These are phyloP conservation scores for Xylaria sp. DNA, from an alignment of 2,329 filamentous ascomycete genomes.

Conservation along the genomic window DNA sequence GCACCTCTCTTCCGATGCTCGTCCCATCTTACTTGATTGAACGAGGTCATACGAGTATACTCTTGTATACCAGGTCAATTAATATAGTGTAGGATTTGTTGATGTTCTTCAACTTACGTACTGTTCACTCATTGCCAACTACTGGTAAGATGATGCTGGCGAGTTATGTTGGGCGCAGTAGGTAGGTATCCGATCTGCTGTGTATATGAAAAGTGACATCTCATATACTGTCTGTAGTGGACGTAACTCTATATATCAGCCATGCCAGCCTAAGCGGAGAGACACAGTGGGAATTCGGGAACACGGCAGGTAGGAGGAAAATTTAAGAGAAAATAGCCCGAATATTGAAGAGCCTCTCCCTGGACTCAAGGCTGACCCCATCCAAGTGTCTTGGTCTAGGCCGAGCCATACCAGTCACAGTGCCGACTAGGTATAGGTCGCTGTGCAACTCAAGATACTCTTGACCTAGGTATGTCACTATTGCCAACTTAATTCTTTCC, in stretches of 20 bases:
- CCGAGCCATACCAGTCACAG: not conserved
- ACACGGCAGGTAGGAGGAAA: not conserved
- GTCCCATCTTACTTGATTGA: slow-evolving; percentile 21
- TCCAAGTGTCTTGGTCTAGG: not conserved
- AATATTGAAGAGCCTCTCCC: slow-evolving; percentile 17
- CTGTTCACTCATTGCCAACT: not conserved
- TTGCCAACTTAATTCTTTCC: slow-evolving; percentile 11
- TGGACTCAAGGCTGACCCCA: slow-evolving; percentile 7
- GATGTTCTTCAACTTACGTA: not conserved
- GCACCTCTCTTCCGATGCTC: slow-evolving; percentile 29
- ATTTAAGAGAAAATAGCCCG: not conserved
- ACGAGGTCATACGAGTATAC: slow-evolving; percentile 26
- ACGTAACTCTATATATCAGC: not conserved
- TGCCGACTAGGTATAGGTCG: not conserved
- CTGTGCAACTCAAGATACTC: slow-evolving; percentile 6
- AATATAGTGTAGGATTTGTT: slow-evolving; percentile 4
- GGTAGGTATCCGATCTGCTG: not conserved
- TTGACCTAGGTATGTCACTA: slow-evolving; percentile 4
- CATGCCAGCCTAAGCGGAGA: not conserved
- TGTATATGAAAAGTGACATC: slow-evolving; percentile 2
- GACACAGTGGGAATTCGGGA: not conserved
- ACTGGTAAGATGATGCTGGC: not conserved
- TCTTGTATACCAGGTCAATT: not conserved
- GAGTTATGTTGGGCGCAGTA: not conserved
- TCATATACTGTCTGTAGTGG: not conserved